Base-by-base conservation (phyloP, 495 filamentous ascomycete species). In the Bryoglossum gracile region DNA sequence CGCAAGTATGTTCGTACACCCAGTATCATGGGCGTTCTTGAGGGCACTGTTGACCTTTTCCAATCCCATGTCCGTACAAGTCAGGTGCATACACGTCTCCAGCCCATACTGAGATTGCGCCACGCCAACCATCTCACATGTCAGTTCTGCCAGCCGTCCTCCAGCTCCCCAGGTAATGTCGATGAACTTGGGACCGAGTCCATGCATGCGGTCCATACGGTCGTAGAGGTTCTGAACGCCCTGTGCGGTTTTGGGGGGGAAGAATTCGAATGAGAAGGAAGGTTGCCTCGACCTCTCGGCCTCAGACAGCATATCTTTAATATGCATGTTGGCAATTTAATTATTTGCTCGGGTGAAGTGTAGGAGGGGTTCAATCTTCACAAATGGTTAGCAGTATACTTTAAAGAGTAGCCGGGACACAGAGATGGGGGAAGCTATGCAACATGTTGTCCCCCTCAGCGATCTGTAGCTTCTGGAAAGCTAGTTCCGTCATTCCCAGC, bases 221-320 rank as follows among this genome's bases (percentile, higher is more conserved):
- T 99, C 94, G 71, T 99, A 99, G 46, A 99, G 80, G 64, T 99
- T 99, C 72, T 97, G 94, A 8, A 99, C 91, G 77, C 94, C 94
- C 75, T 89, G 86, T 1, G 92, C 91, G 0, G 94, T 99, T 71
- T 99, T 99, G n/a, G 94, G 94, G 37, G 94, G 91, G 68, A 97
- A 99, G 75, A 95, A 99, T 69, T 99, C 94, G 66, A 99, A 99
- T 23, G 94, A 97, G 76, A 96, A 95, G 46, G 86, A 87, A 39
- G 89, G 83, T 55, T 80, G 77, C 62, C 79, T 78, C 51, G 83
- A 76, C 70, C 63, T 67, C 59, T 87, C 75, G 70, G 87, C 84
- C 59, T 91, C 86, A 53, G 84, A 77, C 54, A 99, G 74, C 76
- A 95, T 96, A 53, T 94, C 84, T 46, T 78, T 84, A 75, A 99